Conservation (phyloP, 2,329 filamentous ascomycete species). For the Ceratocystis cacaofunesta region DNA sequence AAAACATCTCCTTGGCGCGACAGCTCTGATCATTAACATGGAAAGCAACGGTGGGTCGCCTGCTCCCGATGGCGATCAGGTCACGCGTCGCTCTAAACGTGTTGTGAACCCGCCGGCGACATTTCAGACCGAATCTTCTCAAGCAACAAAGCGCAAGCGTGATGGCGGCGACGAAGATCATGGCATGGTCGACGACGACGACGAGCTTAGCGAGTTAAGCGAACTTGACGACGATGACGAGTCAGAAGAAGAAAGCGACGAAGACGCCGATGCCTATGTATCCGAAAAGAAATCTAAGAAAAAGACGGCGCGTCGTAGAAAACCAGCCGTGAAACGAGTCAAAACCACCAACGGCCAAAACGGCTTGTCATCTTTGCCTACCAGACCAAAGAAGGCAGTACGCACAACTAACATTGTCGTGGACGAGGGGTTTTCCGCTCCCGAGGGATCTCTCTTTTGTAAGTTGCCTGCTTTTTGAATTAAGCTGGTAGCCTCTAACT, state of each 20-base stretch:
- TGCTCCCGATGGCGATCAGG: conserved; percentile 29
- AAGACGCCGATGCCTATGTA: conserved; percentile 26
- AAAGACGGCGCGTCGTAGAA: conserved; percentile 33
- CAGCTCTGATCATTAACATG: conserved; percentile 21
- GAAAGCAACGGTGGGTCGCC: conserved; percentile 41
- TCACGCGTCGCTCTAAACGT: conserved; percentile 54
- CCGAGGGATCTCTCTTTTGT: conserved; percentile 16
- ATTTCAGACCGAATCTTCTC: conserved; percentile 37
- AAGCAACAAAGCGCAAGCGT: conserved; percentile 44
- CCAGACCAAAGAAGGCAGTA: conserved; percentile 41
- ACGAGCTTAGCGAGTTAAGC: conserved; percentile 24
- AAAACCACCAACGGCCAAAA: conserved; percentile 42
- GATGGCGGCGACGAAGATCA: conserved; percentile 34
- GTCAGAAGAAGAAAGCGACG: conserved; percentile 29
- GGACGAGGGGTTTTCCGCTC: conserved; percentile 12
- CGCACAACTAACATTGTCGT: conserved; percentile 31
- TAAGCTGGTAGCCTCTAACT: not conserved
- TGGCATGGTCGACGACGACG: conserved; percentile 28
- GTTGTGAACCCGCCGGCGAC: conserved; percentile 45
- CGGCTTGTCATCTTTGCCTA: conserved; percentile 31
- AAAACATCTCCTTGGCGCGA: not conserved
- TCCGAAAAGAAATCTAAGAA: conserved; percentile 23
- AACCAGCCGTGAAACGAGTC: conserved; percentile 47
- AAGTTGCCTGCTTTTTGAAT: conserved; percentile 17
- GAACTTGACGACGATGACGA: conserved; percentile 30